Evolutionary conservation across 108 stramenopile genomes (phyloP).

Genomic region (Discostella pseudostelligera): DNA sequence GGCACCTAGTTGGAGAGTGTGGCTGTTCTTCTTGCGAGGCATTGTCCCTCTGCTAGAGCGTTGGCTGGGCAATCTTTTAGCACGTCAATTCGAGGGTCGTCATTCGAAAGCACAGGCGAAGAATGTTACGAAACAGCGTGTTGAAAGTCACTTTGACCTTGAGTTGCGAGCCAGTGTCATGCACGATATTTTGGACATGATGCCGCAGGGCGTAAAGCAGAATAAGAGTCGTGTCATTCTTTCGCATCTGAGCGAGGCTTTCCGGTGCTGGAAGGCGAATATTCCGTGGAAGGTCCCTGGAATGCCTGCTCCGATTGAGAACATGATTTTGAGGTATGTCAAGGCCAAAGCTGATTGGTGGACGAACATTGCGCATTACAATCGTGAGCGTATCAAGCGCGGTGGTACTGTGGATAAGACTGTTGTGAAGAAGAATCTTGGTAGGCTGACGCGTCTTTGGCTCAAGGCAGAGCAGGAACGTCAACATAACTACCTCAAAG

Average conservation of each 20-base stretch:
- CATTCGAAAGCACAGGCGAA: conserved; percentile 96
- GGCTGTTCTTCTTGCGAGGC: conserved; percentile 99
- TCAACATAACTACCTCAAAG: conserved; percentile 99
- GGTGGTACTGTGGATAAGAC: conserved; percentile 99
- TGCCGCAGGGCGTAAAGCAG: conserved; percentile 99
- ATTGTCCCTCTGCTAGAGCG: conserved; percentile 95
- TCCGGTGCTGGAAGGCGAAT: conserved; percentile 99
- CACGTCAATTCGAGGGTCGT: conserved; percentile 97
- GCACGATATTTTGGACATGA: conserved; percentile 99
- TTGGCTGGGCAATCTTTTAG: conserved; percentile 98
- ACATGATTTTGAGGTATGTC: conserved; percentile 99
- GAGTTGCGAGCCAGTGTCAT: conserved; percentile 99
- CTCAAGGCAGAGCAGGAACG: conserved; percentile 99
- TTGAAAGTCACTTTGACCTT: conserved; percentile 99
- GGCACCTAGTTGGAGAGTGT: conserved; percentile 99
- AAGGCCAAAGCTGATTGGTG: conserved; percentile 99
- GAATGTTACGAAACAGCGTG: conserved; percentile 99
- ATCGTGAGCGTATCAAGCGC: conserved; percentile 98
- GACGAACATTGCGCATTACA: conserved; percentile 98
- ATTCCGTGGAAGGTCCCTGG: conserved; percentile 99
- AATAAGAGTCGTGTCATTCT: conserved; percentile 98
- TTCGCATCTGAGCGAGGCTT: conserved; percentile 96
- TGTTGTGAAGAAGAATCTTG: conserved; percentile 98
- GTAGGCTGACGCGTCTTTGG: conserved; percentile 96
- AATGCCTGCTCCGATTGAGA: conserved; percentile 99